These are phyloP conservation scores for Akanthomyces dipterigenus DNA, from an alignment of 2,329 filamentous ascomycete genomes.

Conservation along the genomic window DNA sequence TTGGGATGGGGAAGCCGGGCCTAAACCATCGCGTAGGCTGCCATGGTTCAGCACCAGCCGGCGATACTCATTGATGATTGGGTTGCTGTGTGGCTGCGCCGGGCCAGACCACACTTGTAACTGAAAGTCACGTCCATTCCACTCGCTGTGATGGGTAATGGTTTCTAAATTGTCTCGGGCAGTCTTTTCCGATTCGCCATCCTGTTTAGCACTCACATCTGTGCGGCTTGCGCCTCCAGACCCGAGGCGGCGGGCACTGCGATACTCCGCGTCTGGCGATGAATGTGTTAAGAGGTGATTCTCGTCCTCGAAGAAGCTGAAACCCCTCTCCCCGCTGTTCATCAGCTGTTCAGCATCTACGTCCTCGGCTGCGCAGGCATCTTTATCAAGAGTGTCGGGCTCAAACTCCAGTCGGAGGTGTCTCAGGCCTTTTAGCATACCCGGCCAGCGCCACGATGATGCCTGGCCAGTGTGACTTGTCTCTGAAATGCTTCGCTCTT, in stretches of 20 bases:
- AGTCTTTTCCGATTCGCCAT: constrained; percentile 1
- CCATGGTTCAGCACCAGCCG: constrained; percentile 31
- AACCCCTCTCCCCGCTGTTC: constrained; percentile 29
- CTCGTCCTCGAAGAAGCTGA: constrained; percentile 40
- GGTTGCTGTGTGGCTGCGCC: constrained; percentile 23
- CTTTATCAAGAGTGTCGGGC: constrained; percentile 32
- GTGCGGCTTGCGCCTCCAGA: background rate
- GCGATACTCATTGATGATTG: constrained; percentile 42
- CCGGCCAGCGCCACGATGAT: constrained; percentile 31
- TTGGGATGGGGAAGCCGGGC: constrained; percentile 43
- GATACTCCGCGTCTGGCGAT: constrained; percentile 4
- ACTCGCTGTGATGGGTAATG: constrained; percentile 19
- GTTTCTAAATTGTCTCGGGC: constrained; percentile 17
- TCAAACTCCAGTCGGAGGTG: constrained; percentile 50
- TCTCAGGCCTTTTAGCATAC: constrained; percentile 44
- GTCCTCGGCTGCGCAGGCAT: constrained; percentile 25
- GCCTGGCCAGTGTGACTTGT: constrained; percentile 13
- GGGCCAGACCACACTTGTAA: constrained; percentile 42
- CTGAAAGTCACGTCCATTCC: constrained; percentile 21
- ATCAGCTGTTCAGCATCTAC: constrained; percentile 38
- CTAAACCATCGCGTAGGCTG: constrained; percentile 30
- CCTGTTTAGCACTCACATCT: constrained; percentile 4
- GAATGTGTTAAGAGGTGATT: constrained; percentile 3
- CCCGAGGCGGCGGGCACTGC: background rate
- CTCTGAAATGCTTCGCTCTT: constrained; percentile 41